phyloP scores from a whole-genome alignment of 768 basidiomycete species.

The Punctularia strigosozonata region DNA sequence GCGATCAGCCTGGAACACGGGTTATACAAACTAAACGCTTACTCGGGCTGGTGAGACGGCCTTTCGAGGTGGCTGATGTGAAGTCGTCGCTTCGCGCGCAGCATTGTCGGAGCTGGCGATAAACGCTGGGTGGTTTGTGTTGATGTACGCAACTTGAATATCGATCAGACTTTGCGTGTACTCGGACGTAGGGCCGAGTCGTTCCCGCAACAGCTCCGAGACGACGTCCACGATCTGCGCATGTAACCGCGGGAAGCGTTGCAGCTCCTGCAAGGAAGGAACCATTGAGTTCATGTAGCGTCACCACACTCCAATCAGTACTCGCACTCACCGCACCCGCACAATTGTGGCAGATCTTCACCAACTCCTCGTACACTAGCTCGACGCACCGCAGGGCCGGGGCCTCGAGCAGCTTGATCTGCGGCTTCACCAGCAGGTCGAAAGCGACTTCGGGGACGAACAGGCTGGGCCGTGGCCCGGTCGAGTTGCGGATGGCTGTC shows the following conservation, averaged over 20 bases:
- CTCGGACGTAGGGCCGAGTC: constrained; percentile 92
- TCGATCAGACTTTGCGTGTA: constrained; percentile 92
- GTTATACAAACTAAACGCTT: constrained; percentile 15
- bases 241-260: constrained; percentile 90
- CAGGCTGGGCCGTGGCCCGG: constrained; percentile 89
- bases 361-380: constrained; percentile 95
- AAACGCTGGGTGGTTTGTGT: constrained; percentile 96
- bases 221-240: constrained; percentile 92
- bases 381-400: constrained; percentile 95
- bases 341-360: constrained; percentile 99
- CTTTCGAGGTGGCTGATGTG: constrained; percentile 28
- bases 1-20: constrained; percentile 5
- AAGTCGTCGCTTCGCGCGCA: constrained; percentile 30
- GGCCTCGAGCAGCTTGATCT: constrained; percentile 91
- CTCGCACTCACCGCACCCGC: constrained; percentile 81
- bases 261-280: constrained; percentile 79
- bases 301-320: too few species aligned
- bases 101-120: constrained; percentile 65
- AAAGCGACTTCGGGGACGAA: constrained; percentile 98
- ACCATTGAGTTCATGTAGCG: too few species aligned
- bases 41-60: constrained; percentile 42
- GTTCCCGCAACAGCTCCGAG: constrained; percentile 90
- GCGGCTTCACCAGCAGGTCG: constrained; percentile 92
- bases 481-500: constrained; percentile 96
- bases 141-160: constrained; percentile 98